Evolutionary conservation across 306 rosid species (phyloP), one percentile per base, ranked within the genome.

Genomic region (Spatholobus suberectus): DNA sequence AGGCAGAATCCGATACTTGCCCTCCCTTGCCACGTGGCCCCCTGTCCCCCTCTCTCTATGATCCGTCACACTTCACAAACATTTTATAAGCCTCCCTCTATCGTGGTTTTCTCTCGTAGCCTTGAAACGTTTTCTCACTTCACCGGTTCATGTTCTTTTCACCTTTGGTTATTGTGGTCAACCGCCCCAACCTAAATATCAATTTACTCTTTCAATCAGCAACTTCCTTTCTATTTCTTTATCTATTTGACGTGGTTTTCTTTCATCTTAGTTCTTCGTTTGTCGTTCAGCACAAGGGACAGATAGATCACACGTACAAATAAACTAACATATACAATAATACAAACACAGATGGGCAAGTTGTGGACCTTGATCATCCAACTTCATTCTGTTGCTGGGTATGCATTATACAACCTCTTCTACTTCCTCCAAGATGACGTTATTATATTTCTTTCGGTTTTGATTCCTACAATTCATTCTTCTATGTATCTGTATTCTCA

Each of bases 371-470:
- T 96, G 38, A 70, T 85, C 67, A 58, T 84, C 38, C 99, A 96
- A 29, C 89, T 90, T 76, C 99, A 96, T 86, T 81, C 95, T 5
- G 41, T 94, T 61, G 94, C 99, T 35, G 97, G 98, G 99, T 92
- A 85, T 13, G 40, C 5, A 6, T 37, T 6, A n/a, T n/a, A n/a
- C 12, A 52, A n/a, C n/a, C 6, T 27, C 49, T 46, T 49, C 24
- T 44, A 13, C 21, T n/a, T n/a, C n/a, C 5, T 62, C 14, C 34
- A 5, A 49, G 12, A 38, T 54, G 18, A 54, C 18, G 3, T 18
- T 17, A 32, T 38, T 24, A 32, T 6, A 40, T 5, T n/a, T 20
- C 13, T 69, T n/a, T 17, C 6, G 5, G 1, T 61, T 9, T 20
- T 51, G 4, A 47, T 51, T 73, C 8, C n/a, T 58, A 3, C 11